A percentile compares a stretch with the other conserved stretches of the same genome.
Evolutionary conservation across 2,329 filamentous ascomycete species (phyloP).

Genomic region (Colletotrichum sojae): DNA sequence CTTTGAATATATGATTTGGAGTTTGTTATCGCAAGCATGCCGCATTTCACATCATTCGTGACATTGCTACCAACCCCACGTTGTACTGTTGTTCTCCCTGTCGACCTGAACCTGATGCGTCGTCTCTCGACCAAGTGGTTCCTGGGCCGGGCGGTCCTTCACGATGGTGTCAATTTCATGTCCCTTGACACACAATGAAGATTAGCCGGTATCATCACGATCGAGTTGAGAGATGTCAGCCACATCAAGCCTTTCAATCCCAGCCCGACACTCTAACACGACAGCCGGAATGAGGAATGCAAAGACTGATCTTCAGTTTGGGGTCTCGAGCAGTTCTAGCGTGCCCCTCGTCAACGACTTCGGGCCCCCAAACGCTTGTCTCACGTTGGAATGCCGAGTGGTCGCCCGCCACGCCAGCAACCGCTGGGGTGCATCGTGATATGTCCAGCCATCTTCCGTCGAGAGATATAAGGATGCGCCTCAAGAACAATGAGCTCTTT

Average conservation of each 20-base stretch:
- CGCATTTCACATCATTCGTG: background rate
- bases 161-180: no score
- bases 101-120: background rate
- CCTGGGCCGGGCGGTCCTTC: no score
- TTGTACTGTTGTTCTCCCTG: no score
- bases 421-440: conserved; percentile 14
- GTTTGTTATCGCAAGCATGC: background rate
- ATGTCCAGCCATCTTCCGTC: conserved; percentile 18
- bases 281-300: conserved; percentile 29
- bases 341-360: background rate
- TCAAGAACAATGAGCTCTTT: background rate
- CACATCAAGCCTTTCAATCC: conserved; percentile 11
- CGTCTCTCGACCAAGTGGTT: no score
- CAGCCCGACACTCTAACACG: background rate
- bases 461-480: conserved; percentile 27
- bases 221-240: conserved; percentile 14
- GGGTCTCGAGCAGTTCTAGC: background rate
- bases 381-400: conserved; percentile 26
- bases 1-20: conserved; percentile 27
- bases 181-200: no score
- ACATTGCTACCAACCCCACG: background rate
- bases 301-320: conserved; percentile 11
- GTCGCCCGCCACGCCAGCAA: conserved; percentile 33
- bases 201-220: background rate
- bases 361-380: background rate